phyloP scores from a whole-genome alignment of 805 yeast species.

The Saturnispora dispora region DNA sequence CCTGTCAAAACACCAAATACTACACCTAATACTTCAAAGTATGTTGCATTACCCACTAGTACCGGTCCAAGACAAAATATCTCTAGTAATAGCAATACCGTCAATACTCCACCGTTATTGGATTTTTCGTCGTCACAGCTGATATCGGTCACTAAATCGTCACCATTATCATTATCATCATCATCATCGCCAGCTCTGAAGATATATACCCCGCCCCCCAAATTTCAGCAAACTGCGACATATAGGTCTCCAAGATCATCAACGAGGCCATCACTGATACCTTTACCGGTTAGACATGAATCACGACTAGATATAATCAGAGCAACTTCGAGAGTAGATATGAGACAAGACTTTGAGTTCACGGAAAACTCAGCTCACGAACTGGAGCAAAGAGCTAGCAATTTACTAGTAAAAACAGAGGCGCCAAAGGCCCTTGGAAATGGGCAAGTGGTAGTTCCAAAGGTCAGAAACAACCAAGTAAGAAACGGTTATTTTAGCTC shows the following conservation, averaged over 20 bases:
- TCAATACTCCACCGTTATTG: not conserved
- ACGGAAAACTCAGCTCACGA: not conserved
- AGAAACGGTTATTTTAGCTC: not conserved
- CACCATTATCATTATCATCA: not conserved
- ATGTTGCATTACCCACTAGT: conserved; percentile 15
- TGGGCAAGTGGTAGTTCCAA: not conserved
- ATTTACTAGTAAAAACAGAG: not conserved
- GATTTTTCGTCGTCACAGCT: not conserved
- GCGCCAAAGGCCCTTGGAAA: not conserved
- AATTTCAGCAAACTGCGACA: not conserved
- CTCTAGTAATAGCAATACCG: not conserved
- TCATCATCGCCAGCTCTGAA: not conserved
- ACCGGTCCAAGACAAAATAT: not conserved
- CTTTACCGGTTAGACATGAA: conserved; percentile 22
- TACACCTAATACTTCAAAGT: conserved; percentile 9
- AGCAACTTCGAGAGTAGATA: conserved; percentile 11
- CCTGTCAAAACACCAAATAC: conserved; percentile 12
- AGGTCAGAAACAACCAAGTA: conserved; percentile 6
- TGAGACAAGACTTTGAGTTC: not conserved
- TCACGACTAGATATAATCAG: conserved; percentile 17
- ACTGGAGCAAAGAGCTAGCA: not conserved
- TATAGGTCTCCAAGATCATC: conserved; percentile 1
- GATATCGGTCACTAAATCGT: not conserved
- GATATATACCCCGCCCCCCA: not conserved
- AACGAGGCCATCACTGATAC: conserved; percentile 15